Conservation (phyloP, 441 rosid species). For the Gossypium lobatum region DNA sequence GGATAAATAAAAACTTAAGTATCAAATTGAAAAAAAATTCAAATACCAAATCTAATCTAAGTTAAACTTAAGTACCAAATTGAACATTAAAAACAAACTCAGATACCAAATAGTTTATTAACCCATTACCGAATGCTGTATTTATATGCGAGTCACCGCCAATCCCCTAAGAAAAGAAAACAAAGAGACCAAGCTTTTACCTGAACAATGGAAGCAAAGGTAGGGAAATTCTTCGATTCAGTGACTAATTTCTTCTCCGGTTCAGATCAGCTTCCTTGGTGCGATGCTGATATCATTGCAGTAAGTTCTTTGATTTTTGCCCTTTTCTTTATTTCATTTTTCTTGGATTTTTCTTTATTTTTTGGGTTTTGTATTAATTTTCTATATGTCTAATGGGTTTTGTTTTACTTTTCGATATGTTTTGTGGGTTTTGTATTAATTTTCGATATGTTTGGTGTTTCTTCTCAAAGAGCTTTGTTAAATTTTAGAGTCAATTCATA, state of each 20-base stretch:
- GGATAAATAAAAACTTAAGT: too few species aligned
- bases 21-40: too few species aligned
- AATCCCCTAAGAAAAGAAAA: neutral
- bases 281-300: constrained; percentile 56
- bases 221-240: constrained; percentile 46
- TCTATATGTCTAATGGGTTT: neutral
- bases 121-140: neutral
- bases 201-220: constrained; percentile 43
- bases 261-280: constrained; percentile 62
- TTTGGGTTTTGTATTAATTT: neutral
- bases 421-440: neutral
- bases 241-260: constrained; percentile 51
- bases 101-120: neutral
- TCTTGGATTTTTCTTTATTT: neutral
- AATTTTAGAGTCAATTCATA: neutral
- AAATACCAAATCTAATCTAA: too few species aligned
- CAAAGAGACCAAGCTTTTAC: neutral
- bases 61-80: too few species aligned
- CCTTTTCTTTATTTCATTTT: neutral
- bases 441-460: neutral
- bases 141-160: neutral
- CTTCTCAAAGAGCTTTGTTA: neutral
- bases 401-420: neutral
- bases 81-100: too few species aligned
- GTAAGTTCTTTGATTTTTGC: constrained; percentile 21